Conservation (phyloP, 495 filamentous ascomycete species). For the Ramalina intermedia region DNA sequence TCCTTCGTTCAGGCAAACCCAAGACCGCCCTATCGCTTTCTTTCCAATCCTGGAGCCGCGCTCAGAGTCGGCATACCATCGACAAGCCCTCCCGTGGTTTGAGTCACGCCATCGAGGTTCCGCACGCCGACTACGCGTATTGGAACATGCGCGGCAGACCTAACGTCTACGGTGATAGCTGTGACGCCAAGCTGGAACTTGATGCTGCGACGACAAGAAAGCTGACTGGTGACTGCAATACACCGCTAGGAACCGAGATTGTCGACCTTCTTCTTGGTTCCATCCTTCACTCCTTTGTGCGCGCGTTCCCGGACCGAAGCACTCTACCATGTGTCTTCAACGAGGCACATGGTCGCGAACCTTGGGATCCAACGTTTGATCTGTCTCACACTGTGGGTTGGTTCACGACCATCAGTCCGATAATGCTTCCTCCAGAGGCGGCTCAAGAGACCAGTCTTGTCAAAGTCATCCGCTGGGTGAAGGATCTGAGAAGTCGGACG, state of each 20-base stretch:
- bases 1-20: constrained; percentile 20
- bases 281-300: constrained; percentile 32
- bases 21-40: constrained; percentile 11
- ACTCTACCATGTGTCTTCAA: constrained; percentile 15
- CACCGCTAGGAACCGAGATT: constrained; percentile 28
- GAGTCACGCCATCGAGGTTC: neutral
- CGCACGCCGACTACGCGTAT: constrained; percentile 1
- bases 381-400: constrained; percentile 21
- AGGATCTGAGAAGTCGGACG: constrained; percentile 16
- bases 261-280: constrained; percentile 35
- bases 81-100: neutral
- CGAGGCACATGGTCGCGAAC: constrained; percentile 22
- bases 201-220: constrained; percentile 27
- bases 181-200: constrained; percentile 26
- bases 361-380: constrained; percentile 14
- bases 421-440: constrained; percentile 13
- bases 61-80: neutral
- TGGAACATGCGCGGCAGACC: constrained; percentile 1
- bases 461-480: constrained; percentile 14
- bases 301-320: constrained; percentile 23
- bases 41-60: constrained; percentile 17
- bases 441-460: constrained; percentile 13
- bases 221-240: constrained; percentile 28
- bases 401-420: constrained; percentile 20
- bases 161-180: constrained; percentile 31